Conservation (phyloP, 1,284 basidiomycete species). For the Laetiporus sulphureus region DNA sequence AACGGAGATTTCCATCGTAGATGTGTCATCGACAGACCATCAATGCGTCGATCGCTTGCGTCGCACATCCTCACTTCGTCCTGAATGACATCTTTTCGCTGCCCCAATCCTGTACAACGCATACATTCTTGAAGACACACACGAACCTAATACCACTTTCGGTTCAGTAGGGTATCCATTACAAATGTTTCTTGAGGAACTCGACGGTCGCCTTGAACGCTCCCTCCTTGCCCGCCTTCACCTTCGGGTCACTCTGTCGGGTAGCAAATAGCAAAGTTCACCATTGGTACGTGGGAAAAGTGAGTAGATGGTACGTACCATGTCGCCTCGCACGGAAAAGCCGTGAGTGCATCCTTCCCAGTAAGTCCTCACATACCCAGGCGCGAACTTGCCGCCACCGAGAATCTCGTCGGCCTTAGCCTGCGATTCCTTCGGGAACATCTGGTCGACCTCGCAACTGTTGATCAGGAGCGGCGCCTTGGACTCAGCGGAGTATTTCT, state of each 20-base stretch:
- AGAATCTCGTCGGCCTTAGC: constrained; percentile 33
- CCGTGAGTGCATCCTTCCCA: constrained; percentile 44
- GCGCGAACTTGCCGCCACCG: constrained; percentile 30
- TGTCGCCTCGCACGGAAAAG: constrained; percentile 38
- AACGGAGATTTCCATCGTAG: no score
- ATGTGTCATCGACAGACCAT: no score
- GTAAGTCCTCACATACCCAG: constrained; percentile 36
- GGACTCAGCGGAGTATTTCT: constrained; percentile 25
- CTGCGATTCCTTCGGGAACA: constrained; percentile 28
- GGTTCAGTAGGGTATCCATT: neutral
- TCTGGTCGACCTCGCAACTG: constrained; percentile 30
- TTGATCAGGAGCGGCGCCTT: constrained; percentile 40
- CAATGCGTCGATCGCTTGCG: no score
- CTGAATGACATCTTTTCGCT: no score
- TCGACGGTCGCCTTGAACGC: constrained; percentile 26
- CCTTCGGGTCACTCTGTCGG: constrained; percentile 23
- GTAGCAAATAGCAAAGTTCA: neutral
- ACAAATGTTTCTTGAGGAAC: constrained; percentile 23
- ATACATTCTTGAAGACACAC: neutral
- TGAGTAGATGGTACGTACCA: constrained; percentile 18
- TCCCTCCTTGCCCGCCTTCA: constrained; percentile 27
- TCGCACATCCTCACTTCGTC: no score
- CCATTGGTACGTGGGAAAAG: neutral
- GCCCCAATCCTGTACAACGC: no score
- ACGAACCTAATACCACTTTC: neutral